Base-by-base conservation (phyloP, 1,284 basidiomycete species). In the Apiotrichum mycotoxinovorans region DNA sequence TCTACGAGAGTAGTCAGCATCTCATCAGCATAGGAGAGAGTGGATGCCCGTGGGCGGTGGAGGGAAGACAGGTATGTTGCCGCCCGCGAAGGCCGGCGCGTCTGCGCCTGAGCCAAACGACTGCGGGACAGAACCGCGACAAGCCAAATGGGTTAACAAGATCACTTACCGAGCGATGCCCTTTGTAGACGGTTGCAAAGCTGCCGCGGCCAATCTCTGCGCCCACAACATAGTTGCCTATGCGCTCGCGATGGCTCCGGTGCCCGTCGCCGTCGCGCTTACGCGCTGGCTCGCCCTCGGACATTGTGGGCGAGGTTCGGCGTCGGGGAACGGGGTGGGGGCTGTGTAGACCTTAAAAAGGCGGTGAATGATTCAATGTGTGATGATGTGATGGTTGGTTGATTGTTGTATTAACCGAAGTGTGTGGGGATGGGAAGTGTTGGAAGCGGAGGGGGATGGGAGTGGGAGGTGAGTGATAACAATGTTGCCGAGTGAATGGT, bases 111-210 rank as follows among this genome's bases (percentile, higher is more conserved):
- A n/a, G n/a, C n/a, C n/a, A n/a, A n/a, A n/a, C n/a, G n/a, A n/a
- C n/a, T n/a, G n/a, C n/a, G n/a, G n/a, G n/a, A n/a, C n/a, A n/a
- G n/a, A n/a, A n/a, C n/a, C n/a, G n/a, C n/a, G n/a, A n/a, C 48
- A 33, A 12, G 41, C 3, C 20, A n/a, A 15, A 1, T 34, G n/a
- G 17, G 17, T 14, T 18, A 18, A 10, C 8, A 18, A 17, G 34
- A 15, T 4, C 33, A 80, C 86, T 63, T 67, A 91, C 92, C 75
- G 87, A 85, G 71, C 92, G 86, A 76, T 91, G 90, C 23, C 92
- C 96, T 64, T 89, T 89, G 78, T 92, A 95, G 38, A 99, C 95
- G 1, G 89, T 95, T 30, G 94, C 95, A 77, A 98, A 98, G 72
- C 89, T 93, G 35, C 95, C 95, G 54, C 80, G 76, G 18, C 83